phyloP scores from a whole-genome alignment of 306 rosid species.

The Prinsepia uniflora region DNA sequence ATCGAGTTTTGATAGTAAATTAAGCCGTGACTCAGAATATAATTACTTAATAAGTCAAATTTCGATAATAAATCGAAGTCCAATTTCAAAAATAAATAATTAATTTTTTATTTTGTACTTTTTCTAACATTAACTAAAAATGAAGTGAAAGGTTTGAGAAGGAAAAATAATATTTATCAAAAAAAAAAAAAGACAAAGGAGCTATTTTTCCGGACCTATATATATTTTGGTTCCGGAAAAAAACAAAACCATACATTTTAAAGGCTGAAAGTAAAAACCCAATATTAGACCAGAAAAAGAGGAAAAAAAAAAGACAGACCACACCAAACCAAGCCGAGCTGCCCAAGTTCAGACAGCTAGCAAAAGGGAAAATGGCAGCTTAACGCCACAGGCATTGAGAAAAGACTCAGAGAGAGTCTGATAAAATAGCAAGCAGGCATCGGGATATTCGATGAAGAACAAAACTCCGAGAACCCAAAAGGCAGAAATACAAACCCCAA shows the following conservation, averaged over 20 bases:
- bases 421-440: background rate
- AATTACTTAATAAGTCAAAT: too few species aligned
- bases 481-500: background rate
- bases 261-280: too few species aligned
- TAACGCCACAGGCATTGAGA: background rate
- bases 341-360: background rate
- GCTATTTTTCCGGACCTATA: background rate
- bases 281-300: background rate
- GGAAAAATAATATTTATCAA: too few species aligned
- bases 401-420: background rate
- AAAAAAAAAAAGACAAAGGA: background rate
- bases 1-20: too few species aligned
- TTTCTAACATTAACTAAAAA: too few species aligned
- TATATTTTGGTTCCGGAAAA: background rate
- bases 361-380: background rate
- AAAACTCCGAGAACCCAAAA: background rate
- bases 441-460: constrained; percentile 14
- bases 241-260: too few species aligned
- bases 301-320: background rate
- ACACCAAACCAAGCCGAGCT: background rate
- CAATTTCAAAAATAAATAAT: too few species aligned
- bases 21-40: too few species aligned
- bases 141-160: too few species aligned
- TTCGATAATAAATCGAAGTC: too few species aligned
- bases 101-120: too few species aligned